These are phyloP conservation scores for Dactylella cylindrospora DNA, from an alignment of 2,329 filamentous ascomycete species.

Conservation along the genomic window DNA sequence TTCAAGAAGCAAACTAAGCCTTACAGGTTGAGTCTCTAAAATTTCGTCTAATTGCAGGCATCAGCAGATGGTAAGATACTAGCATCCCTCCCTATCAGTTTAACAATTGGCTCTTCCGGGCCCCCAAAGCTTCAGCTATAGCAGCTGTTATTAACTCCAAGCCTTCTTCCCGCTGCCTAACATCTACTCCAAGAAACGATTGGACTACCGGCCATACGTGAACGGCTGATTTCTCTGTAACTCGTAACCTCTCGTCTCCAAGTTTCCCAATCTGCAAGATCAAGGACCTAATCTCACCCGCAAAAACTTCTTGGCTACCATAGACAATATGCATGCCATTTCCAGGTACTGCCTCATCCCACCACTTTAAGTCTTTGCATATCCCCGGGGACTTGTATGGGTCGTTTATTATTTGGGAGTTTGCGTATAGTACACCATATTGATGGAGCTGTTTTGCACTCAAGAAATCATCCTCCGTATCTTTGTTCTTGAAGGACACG, in stretches of 20 bases:
- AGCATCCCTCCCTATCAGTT: too few relatives aligned
- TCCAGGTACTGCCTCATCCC: slow-evolving; percentile 66
- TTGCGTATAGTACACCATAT: slow-evolving; percentile 71
- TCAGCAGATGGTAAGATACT: too few relatives aligned
- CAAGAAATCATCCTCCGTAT: slow-evolving; percentile 74
- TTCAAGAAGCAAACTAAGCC: too few relatives aligned
- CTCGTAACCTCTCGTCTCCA: slow-evolving; percentile 57
- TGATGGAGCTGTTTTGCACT: slow-evolving; percentile 65
- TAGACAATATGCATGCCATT: slow-evolving; percentile 70
- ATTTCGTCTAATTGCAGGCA: too few relatives aligned
- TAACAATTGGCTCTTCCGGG: too few relatives aligned
- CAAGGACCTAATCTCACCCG: slow-evolving; percentile 66
- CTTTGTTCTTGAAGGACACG: slow-evolving; percentile 65
- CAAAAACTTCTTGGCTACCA: slow-evolving; percentile 76
- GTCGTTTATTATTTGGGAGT: slow-evolving; percentile 58
- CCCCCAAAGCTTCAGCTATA: slow-evolving; percentile 50
- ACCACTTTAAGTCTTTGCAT: slow-evolving; percentile 66
- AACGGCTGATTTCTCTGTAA: slow-evolving; percentile 65
- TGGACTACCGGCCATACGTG: slow-evolving; percentile 81
- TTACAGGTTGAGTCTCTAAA: too few relatives aligned
- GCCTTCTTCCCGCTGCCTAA: slow-evolving; percentile 59
- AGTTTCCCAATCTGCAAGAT: slow-evolving; percentile 60
- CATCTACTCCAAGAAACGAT: slow-evolving; percentile 59
- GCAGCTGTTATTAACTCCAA: slow-evolving; percentile 54
- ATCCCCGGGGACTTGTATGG: slow-evolving; percentile 69